Conservation (phyloP, 495 filamentous ascomycete genomes). For the Sporormia fimetaria region DNA sequence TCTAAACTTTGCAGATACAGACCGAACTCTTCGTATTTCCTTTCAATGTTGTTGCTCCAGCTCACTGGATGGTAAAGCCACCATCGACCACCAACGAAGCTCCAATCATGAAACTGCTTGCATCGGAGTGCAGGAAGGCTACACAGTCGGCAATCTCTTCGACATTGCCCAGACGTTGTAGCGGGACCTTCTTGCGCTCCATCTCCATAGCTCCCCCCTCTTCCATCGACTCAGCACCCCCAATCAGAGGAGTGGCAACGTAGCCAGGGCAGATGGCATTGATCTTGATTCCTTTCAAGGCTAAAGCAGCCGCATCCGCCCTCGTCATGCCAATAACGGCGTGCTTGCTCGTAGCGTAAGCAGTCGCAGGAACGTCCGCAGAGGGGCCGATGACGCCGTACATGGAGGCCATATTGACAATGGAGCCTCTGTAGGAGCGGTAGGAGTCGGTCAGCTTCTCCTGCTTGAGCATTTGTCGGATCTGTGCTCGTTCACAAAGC, state of each 20-base stretch:
- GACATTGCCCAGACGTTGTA: conserved; percentile 27
- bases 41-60: no score
- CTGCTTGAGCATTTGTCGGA: conserved; percentile 42
- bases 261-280: conserved; percentile 43
- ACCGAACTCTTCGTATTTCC: no score
- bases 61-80: conserved; percentile 19
- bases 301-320: conserved; percentile 39
- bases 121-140: conserved; percentile 31
- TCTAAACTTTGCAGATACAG: no score
- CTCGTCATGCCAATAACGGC: conserved; percentile 38
- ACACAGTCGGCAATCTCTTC: conserved; percentile 35
- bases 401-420: conserved; percentile 31
- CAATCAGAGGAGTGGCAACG: conserved; percentile 33
- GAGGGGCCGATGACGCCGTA: conserved; percentile 24
- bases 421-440: conserved; percentile 25
- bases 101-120: conserved; percentile 37
- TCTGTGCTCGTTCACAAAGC: conserved; percentile 38
- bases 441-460: conserved; percentile 26
- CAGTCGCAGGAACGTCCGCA: conserved; percentile 24
- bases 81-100: conserved; percentile 26
- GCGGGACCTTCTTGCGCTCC: conserved; percentile 32
- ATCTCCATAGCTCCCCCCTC: conserved; percentile 18
- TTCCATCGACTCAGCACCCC: conserved; percentile 22
- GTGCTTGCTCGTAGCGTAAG: conserved; percentile 38
- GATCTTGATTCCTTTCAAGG: conserved; percentile 37